phyloP scores from a whole-genome alignment of 345 rosid genomes.

The Rhodamnia argentea region DNA sequence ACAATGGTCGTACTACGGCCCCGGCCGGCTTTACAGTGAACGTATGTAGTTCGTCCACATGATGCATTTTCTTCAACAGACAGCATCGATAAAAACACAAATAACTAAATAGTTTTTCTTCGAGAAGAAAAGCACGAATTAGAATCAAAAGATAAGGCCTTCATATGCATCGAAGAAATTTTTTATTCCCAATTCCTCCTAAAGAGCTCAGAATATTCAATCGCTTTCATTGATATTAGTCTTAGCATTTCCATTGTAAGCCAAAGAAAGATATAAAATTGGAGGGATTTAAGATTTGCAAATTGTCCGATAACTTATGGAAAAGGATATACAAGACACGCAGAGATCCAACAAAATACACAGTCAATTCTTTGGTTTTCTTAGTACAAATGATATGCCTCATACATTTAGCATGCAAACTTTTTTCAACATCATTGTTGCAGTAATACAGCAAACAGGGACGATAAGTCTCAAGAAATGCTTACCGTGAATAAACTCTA shows the following conservation, averaged over 20 bases:
- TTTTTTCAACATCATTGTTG: neutral
- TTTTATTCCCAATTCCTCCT: neutral
- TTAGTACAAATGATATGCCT: neutral
- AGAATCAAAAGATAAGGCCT: neutral
- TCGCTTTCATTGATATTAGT: neutral
- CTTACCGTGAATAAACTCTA: constrained; percentile 76
- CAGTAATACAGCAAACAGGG: neutral
- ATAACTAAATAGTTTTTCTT: neutral
- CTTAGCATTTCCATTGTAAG: neutral
- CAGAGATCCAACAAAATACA: neutral
- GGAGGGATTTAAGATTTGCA: neutral
- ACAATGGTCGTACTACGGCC: constrained; percentile 97
- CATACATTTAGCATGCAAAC: neutral
- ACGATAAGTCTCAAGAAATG: neutral
- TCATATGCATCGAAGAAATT: neutral
- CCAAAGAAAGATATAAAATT: neutral
- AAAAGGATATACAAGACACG: neutral
- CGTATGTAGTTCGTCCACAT: constrained; percentile 55
- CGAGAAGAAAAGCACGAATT: neutral
- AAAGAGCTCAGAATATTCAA: neutral
- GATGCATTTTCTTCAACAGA: constrained; percentile 48
- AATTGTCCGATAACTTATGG: neutral
- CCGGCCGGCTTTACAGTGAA: constrained; percentile 98
- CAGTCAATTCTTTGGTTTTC: neutral
- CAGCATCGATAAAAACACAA: neutral